Evolutionary conservation across 1,139 yeast species (phyloP), one percentile per base, ranked within the genome.

Genomic region (Saccharomyces hybrid): DNA sequence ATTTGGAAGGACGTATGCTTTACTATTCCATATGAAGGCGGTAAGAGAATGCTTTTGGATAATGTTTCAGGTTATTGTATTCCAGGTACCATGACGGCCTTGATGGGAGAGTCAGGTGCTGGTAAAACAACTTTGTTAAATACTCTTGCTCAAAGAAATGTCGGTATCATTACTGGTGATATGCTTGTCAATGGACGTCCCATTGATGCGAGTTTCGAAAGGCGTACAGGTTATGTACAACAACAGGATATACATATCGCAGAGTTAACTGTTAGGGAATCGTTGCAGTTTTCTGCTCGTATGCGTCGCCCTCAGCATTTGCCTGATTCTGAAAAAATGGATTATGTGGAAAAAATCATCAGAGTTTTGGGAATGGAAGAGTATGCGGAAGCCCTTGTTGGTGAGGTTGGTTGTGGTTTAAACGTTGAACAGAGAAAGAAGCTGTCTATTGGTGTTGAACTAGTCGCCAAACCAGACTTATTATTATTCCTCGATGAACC

Each of bases 51-150:
- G 56, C 65, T 81, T 34, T 71, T 82, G 57, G 78, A 79, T 58
- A 68, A 75, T 58, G 73, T 82, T 51, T 79, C 80, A 63, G 86
- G 86, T 32, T 81, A 69, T 58, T 80, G 81, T 63, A 71, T 73
- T 54, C 84, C 85, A 2, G 85, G 85, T 53, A 60, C 61, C 38
- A 63, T 77, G 64, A 77, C 80, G 50, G 81, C 80, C 3, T 65
- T 81, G 49, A 81, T 81, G 84, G 85, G 85, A 55, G 84, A 79
- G 59, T 81, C 85, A 14, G 85, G 85, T 62, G 84, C 85, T 48
- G 85, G 85, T 65, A 81, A 81, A 64, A 81, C 85, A 1, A 81
- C 85, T 0, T 67, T 81, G 54, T 72, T 81, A 61, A 80, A 81
- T 59, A 75, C 76, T 50, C 70, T 81, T 55, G 79, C 85, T 48